These are phyloP conservation scores for Beauveria sp. DNA, from an alignment of 2,329 filamentous ascomycete species.

Conservation along the genomic window DNA sequence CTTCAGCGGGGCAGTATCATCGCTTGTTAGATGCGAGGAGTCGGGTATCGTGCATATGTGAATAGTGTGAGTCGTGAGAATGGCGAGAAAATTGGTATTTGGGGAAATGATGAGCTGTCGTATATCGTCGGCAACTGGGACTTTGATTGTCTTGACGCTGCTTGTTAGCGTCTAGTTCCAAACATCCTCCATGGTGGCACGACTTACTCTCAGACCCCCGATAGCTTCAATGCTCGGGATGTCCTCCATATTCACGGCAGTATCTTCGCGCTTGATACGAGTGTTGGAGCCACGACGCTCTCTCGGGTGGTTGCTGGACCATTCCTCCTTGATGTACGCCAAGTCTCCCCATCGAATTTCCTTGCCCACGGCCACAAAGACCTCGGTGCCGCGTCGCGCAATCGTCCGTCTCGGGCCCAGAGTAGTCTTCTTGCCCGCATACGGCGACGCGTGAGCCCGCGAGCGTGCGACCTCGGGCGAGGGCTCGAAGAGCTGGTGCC, in stretches of 20 bases:
- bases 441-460: conserved; percentile 31
- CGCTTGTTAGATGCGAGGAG: conserved; percentile 62
- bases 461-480: conserved; percentile 30
- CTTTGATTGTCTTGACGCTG: conserved; percentile 58
- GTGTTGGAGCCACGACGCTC: conserved; percentile 25
- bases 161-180: conserved; percentile 15
- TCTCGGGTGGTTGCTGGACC: conserved; percentile 25
- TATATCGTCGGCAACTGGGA: conserved; percentile 73
- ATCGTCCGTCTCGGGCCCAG: conserved; percentile 57
- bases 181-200: neutral
- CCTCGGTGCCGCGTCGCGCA: conserved; percentile 73
- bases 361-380: conserved; percentile 82
- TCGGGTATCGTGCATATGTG: conserved; percentile 84
- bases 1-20: conserved; percentile 62
- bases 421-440: conserved; percentile 32
- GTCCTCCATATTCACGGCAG: conserved; percentile 28
- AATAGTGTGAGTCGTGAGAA: conserved; percentile 79
- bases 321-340: conserved; percentile 62
- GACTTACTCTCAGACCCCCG: conserved; percentile 27
- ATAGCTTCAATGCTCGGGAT: conserved; percentile 20
- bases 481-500: conserved; percentile 67
- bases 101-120: conserved; percentile 81
- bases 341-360: conserved; percentile 91
- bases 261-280: conserved; percentile 43
- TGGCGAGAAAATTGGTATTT: conserved; percentile 70